Evolutionary conservation across 257 asterid genomes (phyloP), one percentile per base, ranked within the genome.

Genomic region (Scutellaria barbata): DNA sequence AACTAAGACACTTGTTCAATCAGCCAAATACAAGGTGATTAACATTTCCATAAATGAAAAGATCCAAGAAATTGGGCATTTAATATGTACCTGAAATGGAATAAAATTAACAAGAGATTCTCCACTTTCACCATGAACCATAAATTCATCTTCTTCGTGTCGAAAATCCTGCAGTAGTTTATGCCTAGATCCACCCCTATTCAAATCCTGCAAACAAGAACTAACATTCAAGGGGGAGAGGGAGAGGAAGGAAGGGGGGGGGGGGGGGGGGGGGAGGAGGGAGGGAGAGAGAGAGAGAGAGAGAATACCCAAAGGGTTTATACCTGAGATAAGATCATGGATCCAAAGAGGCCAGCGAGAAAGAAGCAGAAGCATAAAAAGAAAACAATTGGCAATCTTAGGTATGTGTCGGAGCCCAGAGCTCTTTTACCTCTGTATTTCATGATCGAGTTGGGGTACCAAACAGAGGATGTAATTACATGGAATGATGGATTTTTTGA

Each of bases 291-390:
- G 35, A 30, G 3, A 30, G 5, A 30, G 35, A 30, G 35, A 30
- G 35, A 30, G 35, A 30, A 30, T 30, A 2, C 0, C 35, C 35
- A 30, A 57, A 13, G 66, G 50, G 33, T 35, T 30, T 59, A 67
- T 37, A 83, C 91, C 84, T 84, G 80, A 61, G 84, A 81, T 39
- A 80, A 46, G 72, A 86, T 63, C 5, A 80, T 68, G 77, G 87
- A 84, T 68, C 87, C 89, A 57, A 84, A 82, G 3, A 84, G 76
- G 41, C 87, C 81, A 48, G 84, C 87, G 35, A 86, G 89, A 22
- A 84, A 84, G 77, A 80, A 86, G 69, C 83, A 84, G 54, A 81
- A 66, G 72, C 89, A 84, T 10, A 86, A 57, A 66, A 83, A 60
- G 80, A 80, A 78, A 51, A 80, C 77, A 25, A 83, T 66, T 3